Conservation (phyloP, 2,329 filamentous ascomycete species). For the Hortaea sp. region DNA sequence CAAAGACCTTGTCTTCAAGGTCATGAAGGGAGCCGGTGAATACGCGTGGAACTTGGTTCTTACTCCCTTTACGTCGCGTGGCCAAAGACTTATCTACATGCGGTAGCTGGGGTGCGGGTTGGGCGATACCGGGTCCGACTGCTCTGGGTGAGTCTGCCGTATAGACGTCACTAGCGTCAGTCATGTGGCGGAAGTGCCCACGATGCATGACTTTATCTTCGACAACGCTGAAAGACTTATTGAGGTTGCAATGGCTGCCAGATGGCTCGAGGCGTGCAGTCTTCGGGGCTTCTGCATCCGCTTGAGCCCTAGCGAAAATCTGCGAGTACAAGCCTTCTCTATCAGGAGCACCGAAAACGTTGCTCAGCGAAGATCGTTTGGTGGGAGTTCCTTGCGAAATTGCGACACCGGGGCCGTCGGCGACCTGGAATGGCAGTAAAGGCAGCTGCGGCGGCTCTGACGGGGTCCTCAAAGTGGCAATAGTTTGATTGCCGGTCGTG, state of each 20-base stretch:
- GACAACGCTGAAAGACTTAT: conserved; percentile 13
- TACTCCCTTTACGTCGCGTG: conserved; percentile 2
- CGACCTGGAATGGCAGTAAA: neutral
- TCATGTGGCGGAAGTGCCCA: conserved; percentile 8
- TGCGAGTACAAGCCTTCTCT: neutral
- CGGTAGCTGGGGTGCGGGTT: neutral
- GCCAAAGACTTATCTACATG: neutral
- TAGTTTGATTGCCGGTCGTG: too few species aligned
- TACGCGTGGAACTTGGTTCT: conserved; percentile 11
- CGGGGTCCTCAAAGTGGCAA: neutral
- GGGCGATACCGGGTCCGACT: neutral
- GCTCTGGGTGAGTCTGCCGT: conserved; percentile 1
- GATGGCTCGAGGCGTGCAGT: neutral
- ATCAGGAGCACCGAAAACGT: neutral
- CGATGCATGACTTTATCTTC: conserved; percentile 10
- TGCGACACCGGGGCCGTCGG: neutral
- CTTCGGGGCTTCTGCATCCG: neutral
- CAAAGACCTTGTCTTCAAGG: conserved; percentile 11
- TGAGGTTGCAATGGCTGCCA: conserved; percentile 1
- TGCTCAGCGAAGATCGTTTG: neutral
- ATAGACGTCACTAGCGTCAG: conserved; percentile 8
- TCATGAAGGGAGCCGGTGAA: conserved; percentile 18
- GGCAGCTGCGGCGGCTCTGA: neutral
- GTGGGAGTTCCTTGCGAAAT: neutral
- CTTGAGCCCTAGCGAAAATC: neutral